Percentiles rank a stretch among this genome's conserved stretches.
phyloP scores from a whole-genome alignment of 495 filamentous ascomycete genomes.

The Penicillium ucsense region DNA sequence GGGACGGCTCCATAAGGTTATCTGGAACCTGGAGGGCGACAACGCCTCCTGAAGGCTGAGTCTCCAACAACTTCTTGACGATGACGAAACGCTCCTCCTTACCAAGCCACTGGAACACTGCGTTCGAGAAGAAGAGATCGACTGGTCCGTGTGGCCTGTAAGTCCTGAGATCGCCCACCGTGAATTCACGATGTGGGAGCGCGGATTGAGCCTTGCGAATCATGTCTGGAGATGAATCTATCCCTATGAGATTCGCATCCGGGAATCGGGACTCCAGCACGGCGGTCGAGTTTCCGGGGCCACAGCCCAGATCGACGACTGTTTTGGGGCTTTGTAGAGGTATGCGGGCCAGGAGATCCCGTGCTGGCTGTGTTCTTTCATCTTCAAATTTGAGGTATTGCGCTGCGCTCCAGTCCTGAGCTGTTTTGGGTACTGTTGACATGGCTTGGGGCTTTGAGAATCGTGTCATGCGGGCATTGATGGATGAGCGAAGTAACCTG shows the following conservation, averaged over 20 bases:
- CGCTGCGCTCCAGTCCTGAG: slow-evolving; percentile 35
- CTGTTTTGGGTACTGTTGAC: not conserved
- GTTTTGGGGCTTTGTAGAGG: slow-evolving; percentile 20
- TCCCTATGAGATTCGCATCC: slow-evolving; percentile 30
- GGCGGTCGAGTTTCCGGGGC: slow-evolving; percentile 44
- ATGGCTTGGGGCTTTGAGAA: too few species aligned
- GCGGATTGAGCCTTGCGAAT: slow-evolving; percentile 32
- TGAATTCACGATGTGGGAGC: slow-evolving; percentile 24
- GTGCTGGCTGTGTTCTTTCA: slow-evolving; percentile 35
- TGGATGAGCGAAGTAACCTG: too few species aligned
- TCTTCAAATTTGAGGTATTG: slow-evolving; percentile 41
- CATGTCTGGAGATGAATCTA: slow-evolving; percentile 48
- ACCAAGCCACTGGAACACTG: slow-evolving; percentile 46
- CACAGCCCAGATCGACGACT: slow-evolving; percentile 47
- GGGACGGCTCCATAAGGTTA: slow-evolving; percentile 39
- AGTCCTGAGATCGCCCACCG: slow-evolving; percentile 26
- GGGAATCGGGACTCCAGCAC: slow-evolving; percentile 37
- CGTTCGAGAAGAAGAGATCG: slow-evolving; percentile 45
- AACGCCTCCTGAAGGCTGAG: slow-evolving; percentile 30
- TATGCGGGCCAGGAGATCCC: slow-evolving; percentile 35
- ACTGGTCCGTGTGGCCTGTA: slow-evolving; percentile 24
- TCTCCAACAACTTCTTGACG: slow-evolving; percentile 29
- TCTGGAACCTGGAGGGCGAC: slow-evolving; percentile 48
- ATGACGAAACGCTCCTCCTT: slow-evolving; percentile 28
- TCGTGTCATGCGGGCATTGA: too few species aligned